Evolutionary conservation across 495 filamentous ascomycete species (phyloP).

Genomic region (Opeltia flavorubescens): DNA sequence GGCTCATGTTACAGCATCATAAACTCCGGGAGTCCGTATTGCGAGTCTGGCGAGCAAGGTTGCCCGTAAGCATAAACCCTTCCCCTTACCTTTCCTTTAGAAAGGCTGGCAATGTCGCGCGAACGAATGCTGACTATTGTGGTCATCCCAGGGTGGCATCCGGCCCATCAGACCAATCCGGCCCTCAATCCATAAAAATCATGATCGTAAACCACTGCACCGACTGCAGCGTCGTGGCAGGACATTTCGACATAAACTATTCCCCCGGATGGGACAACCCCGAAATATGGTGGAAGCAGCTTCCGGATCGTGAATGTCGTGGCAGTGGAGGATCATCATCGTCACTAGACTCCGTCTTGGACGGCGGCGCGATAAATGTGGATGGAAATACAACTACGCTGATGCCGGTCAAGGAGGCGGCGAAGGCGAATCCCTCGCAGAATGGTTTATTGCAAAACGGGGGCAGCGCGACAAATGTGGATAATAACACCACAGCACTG

Average conservation of each 20-base stretch:
- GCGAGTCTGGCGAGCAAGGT: slow-evolving; percentile 1
- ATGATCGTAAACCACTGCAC: slow-evolving; percentile 11
- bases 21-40: slow-evolving; percentile 5
- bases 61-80: background rate
- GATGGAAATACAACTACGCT: no score
- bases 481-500: no score
- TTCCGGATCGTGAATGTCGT: slow-evolving; percentile 1
- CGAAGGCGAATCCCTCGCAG: no score
- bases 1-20: slow-evolving; percentile 13
- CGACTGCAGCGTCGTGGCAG: slow-evolving; percentile 4
- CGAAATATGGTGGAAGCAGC: slow-evolving; percentile 7
- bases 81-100: background rate
- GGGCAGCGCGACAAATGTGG: no score
- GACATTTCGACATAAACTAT: slow-evolving; percentile 10
- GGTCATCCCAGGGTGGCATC: background rate
- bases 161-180: background rate
- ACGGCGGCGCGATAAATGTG: no score
- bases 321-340: no score
- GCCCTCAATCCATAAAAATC: slow-evolving; percentile 7
- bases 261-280: slow-evolving; percentile 9
- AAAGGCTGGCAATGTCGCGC: background rate
- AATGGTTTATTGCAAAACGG: no score
- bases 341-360: no score
- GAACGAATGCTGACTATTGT: background rate
- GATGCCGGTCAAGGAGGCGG: no score